Conservation (phyloP, 139 green algal genomes). For the Coccomyxa sp. region DNA sequence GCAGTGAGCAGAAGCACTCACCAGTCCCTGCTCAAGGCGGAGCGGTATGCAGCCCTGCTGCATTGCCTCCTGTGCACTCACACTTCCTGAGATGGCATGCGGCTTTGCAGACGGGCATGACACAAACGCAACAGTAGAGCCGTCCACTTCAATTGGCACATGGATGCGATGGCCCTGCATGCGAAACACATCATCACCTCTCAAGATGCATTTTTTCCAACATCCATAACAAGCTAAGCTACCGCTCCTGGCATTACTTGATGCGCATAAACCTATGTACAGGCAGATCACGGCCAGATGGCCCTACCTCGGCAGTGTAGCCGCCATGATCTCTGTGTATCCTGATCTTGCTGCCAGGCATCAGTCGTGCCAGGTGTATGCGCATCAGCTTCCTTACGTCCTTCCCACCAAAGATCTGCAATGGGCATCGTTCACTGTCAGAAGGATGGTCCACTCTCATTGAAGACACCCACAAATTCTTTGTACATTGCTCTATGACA, state of each 20-base stretch:
- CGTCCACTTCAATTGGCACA: constrained; percentile 33
- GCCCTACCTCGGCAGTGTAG: too few relatives aligned
- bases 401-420: constrained; percentile 40
- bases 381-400: constrained; percentile 63
- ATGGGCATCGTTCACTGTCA: background rate
- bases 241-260: too few relatives aligned
- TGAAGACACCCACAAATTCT: too few relatives aligned
- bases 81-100: background rate
- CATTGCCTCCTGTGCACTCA: background rate
- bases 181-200: too few relatives aligned
- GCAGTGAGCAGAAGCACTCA: background rate
- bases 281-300: too few relatives aligned
- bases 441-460: too few relatives aligned
- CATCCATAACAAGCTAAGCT: too few relatives aligned
- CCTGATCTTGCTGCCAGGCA: constrained; percentile 34
- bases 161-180: constrained; percentile 56
- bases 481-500: too few relatives aligned
- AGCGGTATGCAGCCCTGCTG: background rate
- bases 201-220: too few relatives aligned
- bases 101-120: background rate
- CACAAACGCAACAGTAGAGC: background rate
- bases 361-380: constrained; percentile 65
- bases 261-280: too few relatives aligned
- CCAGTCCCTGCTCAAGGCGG: background rate
- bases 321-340: constrained; percentile 56